These are phyloP conservation scores for Tardiomyces blankii DNA, from an alignment of 1,139 yeast species.

Conservation along the genomic window DNA sequence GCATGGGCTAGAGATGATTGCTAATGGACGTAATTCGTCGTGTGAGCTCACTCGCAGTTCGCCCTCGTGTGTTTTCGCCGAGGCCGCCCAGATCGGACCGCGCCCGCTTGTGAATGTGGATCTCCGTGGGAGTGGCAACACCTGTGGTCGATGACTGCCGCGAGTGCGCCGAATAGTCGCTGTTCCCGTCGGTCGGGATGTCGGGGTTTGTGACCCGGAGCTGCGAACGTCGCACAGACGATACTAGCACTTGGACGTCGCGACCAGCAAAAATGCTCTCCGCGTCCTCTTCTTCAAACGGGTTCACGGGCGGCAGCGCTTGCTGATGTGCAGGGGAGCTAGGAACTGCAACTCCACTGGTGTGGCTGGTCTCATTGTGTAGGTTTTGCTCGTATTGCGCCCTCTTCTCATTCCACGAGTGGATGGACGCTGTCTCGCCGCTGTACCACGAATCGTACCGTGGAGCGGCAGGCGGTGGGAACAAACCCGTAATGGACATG, in stretches of 20 bases:
- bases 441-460: conserved; percentile 1
- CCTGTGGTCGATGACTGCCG: conserved; percentile 2
- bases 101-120: not conserved
- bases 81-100: not conserved
- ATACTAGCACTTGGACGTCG: conserved; percentile 66
- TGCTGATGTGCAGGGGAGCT: conserved; percentile 10
- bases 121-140: not conserved
- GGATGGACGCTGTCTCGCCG: conserved; percentile 10
- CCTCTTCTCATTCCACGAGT: conserved; percentile 22
- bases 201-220: conserved; percentile 57
- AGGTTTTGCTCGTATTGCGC: not conserved
- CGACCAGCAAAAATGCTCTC: conserved; percentile 36
- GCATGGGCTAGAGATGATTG: not conserved
- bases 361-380: not conserved
- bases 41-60: not conserved
- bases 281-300: conserved; percentile 22
- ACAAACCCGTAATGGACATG: not conserved
- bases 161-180: not conserved
- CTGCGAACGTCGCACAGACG: conserved; percentile 54
- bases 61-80: not conserved
- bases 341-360: not conserved
- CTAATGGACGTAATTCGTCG: not conserved
- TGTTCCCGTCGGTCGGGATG: not conserved
- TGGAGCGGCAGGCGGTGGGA: not conserved
- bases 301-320: conserved; percentile 2